These are phyloP conservation scores for Collybiopsis confluens DNA, from an alignment of 768 basidiomycete genomes.

Conservation along the genomic window DNA sequence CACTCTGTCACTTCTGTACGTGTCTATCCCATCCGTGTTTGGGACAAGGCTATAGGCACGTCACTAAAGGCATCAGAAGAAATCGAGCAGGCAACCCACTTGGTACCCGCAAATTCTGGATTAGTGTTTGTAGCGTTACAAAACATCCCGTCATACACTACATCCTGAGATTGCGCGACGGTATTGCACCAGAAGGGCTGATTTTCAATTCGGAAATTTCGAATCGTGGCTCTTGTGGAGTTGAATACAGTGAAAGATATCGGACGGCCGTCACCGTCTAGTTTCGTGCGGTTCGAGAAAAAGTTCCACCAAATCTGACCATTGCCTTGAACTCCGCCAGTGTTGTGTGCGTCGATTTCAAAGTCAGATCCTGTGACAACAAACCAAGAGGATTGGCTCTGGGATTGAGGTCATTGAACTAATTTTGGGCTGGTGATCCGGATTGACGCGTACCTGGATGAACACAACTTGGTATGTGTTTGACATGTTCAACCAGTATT, in stretches of 20 bases:
- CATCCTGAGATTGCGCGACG: conserved; percentile 43
- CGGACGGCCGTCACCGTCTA: conserved; percentile 56
- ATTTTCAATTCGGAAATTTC: conserved; percentile 45
- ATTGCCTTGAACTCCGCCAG: conserved; percentile 56
- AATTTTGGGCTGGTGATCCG: neutral
- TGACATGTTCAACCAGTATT: conserved; percentile 50
- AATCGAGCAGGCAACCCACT: conserved; percentile 28
- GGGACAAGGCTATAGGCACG: conserved; percentile 40
- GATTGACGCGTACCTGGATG: conserved; percentile 40
- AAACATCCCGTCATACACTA: conserved; percentile 53
- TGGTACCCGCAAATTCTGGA: conserved; percentile 42
- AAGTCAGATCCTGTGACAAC: conserved; percentile 55
- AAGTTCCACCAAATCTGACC: conserved; percentile 61
- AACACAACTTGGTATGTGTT: conserved; percentile 61
- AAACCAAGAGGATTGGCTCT: conserved; percentile 65
- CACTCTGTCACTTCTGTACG: conserved; percentile 46
- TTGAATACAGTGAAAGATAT: conserved; percentile 49
- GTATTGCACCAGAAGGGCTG: conserved; percentile 63
- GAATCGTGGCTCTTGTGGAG: conserved; percentile 37
- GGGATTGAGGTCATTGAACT: neutral
- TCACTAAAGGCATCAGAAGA: neutral
- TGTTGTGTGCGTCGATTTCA: conserved; percentile 48
- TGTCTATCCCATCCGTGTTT: conserved; percentile 61
- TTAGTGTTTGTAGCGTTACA: conserved; percentile 57
- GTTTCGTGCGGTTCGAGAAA: conserved; percentile 40